Conservation (phyloP, 108 stramenopile species). For the Parmales sp. region DNA sequence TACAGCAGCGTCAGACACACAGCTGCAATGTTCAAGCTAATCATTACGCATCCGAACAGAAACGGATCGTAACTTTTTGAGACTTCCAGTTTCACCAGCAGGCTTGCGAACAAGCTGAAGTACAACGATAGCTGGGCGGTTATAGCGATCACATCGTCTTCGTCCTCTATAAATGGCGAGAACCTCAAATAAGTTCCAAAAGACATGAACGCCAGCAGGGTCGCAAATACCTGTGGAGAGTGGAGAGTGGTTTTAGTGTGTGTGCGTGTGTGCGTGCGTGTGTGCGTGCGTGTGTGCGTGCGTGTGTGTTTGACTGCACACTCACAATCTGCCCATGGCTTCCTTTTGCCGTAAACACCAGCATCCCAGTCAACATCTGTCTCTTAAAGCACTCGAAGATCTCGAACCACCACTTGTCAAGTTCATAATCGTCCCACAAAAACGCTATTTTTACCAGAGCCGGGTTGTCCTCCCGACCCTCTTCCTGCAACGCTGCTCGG, state of each 20-base stretch:
- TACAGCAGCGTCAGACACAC: neutral
- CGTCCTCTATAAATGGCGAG: neutral
- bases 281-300: too few relatives aligned
- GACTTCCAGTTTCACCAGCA: neutral
- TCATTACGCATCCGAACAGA: neutral
- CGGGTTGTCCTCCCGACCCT: neutral
- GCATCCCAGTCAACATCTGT: neutral
- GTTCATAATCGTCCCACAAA: neutral
- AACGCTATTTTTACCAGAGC: neutral
- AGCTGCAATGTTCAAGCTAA: neutral
- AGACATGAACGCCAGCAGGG: neutral
- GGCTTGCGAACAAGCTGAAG: neutral
- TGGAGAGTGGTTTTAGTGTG: too few relatives aligned
- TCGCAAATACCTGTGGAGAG: too few relatives aligned
- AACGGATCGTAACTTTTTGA: neutral
- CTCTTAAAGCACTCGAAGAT: neutral
- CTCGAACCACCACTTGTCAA: neutral
- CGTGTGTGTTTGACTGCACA: too few relatives aligned
- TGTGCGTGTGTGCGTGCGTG: too few relatives aligned
- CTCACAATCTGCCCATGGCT: neutral
- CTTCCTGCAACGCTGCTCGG: neutral
- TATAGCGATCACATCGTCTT: neutral
- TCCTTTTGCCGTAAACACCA: neutral
- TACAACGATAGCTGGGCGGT: neutral
- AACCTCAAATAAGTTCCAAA: neutral